Evolutionary conservation across 768 basidiomycete genomes (phyloP).

Genomic region (Leccinum disarticulatum): DNA sequence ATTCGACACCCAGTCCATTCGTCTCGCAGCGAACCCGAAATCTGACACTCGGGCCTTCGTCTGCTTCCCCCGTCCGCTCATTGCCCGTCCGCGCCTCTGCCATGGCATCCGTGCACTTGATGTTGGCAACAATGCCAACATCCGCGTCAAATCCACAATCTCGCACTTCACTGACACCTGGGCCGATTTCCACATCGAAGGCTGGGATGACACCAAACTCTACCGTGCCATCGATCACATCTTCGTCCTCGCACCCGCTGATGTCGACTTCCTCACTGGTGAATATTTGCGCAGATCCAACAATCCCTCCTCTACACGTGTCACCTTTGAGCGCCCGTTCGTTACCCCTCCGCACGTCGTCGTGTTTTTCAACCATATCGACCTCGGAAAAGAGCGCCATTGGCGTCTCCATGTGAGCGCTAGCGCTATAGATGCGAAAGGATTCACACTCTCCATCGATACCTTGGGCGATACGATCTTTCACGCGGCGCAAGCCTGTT

Average conservation of each 20-base stretch:
- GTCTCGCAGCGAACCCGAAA: not conserved
- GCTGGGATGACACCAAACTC: constrained; percentile 4
- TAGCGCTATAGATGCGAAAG: constrained; percentile 10
- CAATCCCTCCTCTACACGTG: constrained; percentile 1
- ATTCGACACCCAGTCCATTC: constrained; percentile 13
- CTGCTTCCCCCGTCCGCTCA: constrained; percentile 13
- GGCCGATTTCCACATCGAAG: constrained; percentile 8
- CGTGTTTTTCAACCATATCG: constrained; percentile 15
- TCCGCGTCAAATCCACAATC: constrained; percentile 12
- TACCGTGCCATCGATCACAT: not conserved
- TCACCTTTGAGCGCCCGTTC: constrained; percentile 15
- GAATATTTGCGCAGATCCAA: not conserved
- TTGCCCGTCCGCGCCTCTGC: constrained; percentile 18
- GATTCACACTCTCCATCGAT: constrained; percentile 17
- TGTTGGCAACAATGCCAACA: constrained; percentile 3
- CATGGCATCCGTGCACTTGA: constrained; percentile 17
- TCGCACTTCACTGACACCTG: constrained; percentile 2
- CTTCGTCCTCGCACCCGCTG: constrained; percentile 8
- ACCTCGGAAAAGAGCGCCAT: constrained; percentile 6
- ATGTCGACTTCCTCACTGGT: constrained; percentile 18
- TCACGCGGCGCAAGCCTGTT: constrained; percentile 1
- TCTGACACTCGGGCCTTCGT: constrained; percentile 9
- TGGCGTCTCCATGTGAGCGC: constrained; percentile 11
- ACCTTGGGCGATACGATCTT: constrained; percentile 13
- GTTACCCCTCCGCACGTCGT: constrained; percentile 18